These are phyloP conservation scores for Magnolia officinalis DNA, from an alignment of 164 flowering plant genomes.

Conservation along the genomic window DNA sequence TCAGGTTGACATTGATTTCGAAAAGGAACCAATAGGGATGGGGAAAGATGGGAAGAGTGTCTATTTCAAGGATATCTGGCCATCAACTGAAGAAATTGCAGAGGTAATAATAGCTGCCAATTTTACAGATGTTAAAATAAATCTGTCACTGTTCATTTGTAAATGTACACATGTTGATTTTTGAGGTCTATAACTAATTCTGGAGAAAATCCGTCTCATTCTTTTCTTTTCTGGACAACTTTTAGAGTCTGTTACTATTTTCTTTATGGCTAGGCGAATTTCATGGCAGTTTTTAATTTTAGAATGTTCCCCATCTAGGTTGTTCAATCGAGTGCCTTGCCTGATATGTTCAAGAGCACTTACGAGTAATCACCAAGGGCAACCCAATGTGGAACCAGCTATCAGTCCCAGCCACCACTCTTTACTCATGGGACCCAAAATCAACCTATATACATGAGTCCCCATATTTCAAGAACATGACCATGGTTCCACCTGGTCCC, in stretches of 20 bases:
- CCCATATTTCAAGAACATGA: constrained; percentile 53
- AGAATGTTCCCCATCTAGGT: constrained; percentile 20
- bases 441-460: constrained; percentile 53
- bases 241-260: too few relatives aligned
- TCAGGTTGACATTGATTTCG: constrained; percentile 74
- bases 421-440: constrained; percentile 41
- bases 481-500: constrained; percentile 66
- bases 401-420: constrained; percentile 32
- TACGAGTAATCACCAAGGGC: constrained; percentile 39
- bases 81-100: constrained; percentile 60
- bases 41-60: constrained; percentile 66
- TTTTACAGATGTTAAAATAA: background rate
- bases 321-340: constrained; percentile 48
- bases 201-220: too few relatives aligned
- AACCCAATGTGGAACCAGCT: constrained; percentile 48
- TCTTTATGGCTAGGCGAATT: background rate
- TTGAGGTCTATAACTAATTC: too few relatives aligned
- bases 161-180: background rate
- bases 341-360: constrained; percentile 47
- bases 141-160: background rate
- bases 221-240: too few relatives aligned
- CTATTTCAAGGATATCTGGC: constrained; percentile 61
- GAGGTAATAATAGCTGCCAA: constrained; percentile 31
- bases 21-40: constrained; percentile 69
- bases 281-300: background rate